Evolutionary conservation across 2,329 filamentous ascomycete species (phyloP).

Genomic region (Monilinia laxa): DNA sequence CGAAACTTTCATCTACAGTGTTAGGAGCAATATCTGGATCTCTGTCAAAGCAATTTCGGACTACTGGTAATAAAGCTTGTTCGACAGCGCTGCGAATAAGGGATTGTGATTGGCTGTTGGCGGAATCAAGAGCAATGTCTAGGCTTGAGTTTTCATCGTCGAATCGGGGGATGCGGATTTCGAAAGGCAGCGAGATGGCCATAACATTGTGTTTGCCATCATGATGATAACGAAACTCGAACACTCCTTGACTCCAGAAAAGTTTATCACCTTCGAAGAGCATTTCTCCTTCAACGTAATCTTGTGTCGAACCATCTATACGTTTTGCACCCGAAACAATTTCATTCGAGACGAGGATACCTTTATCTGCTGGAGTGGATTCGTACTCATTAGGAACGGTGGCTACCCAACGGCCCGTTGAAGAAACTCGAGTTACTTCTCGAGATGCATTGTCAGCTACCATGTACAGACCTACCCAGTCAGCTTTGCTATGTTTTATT

Average conservation of each 20-base stretch:
- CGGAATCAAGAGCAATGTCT: constrained; percentile 30
- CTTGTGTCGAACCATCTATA: constrained; percentile 50
- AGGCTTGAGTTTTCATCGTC: constrained; percentile 62
- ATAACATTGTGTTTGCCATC: constrained; percentile 90
- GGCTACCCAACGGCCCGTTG: constrained; percentile 85
- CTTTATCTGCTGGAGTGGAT: constrained; percentile 69
- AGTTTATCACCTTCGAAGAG: constrained; percentile 88
- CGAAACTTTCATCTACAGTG: constrained; percentile 77
- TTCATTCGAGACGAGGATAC: constrained; percentile 70
- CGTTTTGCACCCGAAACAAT: constrained; percentile 48
- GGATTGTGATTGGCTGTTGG: constrained; percentile 56
- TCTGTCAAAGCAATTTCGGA: constrained; percentile 89
- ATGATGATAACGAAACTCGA: constrained; percentile 97
- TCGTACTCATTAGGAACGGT: constrained; percentile 77
- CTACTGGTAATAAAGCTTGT: constrained; percentile 72
- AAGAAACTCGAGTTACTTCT: constrained; percentile 79
- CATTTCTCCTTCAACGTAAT: constrained; percentile 76
- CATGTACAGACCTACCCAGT: constrained; percentile 97
- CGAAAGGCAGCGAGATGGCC: constrained; percentile 90
- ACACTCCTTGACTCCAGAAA: constrained; percentile 95
- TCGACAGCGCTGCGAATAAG: constrained; percentile 71
- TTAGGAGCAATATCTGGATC: constrained; percentile 87
- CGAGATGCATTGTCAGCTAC: constrained; percentile 90
- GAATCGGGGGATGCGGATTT: constrained; percentile 80
- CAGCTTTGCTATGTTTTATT: constrained; percentile 79